Evolutionary conservation across 345 rosid species (phyloP), one percentile per base, ranked within the genome.

Genomic region (Psidium guajava): DNA sequence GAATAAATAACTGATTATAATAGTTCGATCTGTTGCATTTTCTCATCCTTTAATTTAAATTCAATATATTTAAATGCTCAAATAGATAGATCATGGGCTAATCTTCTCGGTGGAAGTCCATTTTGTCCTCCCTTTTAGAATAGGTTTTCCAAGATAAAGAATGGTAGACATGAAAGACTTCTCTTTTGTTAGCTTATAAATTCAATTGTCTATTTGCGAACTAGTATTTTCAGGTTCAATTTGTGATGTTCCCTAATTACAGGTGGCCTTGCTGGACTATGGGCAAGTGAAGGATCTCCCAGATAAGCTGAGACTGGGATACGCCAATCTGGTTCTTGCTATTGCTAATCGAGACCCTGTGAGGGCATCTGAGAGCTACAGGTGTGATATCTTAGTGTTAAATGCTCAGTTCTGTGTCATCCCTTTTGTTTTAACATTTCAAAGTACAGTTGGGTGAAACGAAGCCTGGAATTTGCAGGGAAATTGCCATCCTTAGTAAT

Each of bases 231-330:
- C 61, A 88, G 36, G 57, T 89, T 88, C 58, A 69, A 80, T 55
- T 50, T 27, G 32, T 28, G 73, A 22, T 83, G 86, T 90, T 91
- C 82, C 54, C 24, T 80, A 6, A 91, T 85, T 58, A 81, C 88
- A 97, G 99, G 99, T 97, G 88, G 98, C 95, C 40, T 87, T 97
- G 91, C 88, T 97, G 82, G 98, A 97, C 90, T 97, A 95, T 86
- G 98, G 98, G 82, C 99, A 96, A 92, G 99, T 94, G 88, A 97
- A 97, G 93, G 99, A 97, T 91, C 98, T 97, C 51, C 95, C 98
- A 73, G 91, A 96, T 57, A 87, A 91, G 51, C 87, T 96, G 90
- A 92, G 97, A 92, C 95, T 95, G 89, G 98, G 96, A 64, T 95
- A 93, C 90, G 99, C 98, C 44, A 93, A 91, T 89, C 90, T 97